Conservation (phyloP, 1,284 basidiomycete genomes). For the Ustilago curta region DNA sequence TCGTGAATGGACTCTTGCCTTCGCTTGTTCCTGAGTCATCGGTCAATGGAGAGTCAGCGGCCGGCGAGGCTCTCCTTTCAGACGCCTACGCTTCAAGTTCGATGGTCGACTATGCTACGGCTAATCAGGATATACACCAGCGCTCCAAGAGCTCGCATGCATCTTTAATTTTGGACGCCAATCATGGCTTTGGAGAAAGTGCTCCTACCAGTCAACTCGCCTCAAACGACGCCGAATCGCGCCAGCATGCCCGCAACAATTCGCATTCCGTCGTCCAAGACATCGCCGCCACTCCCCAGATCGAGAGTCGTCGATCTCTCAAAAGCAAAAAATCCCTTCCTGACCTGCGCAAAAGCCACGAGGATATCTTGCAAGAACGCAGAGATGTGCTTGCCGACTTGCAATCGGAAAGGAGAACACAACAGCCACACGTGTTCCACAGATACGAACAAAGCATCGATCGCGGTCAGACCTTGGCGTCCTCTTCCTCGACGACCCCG, state of each 20-base stretch:
- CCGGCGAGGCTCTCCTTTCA: neutral
- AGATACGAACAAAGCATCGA: neutral
- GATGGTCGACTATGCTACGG: no score
- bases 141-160: neutral
- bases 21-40: conserved; percentile 24
- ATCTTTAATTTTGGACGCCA: neutral
- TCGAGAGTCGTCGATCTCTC: conserved; percentile 33
- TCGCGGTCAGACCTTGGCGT: neutral
- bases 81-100: neutral
- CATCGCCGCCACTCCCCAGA: conserved; percentile 33
- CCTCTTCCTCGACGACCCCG: neutral
- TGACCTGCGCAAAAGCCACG: conserved; percentile 78
- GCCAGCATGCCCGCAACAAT: conserved; percentile 53
- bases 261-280: conserved; percentile 54
- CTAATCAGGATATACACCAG: neutral
- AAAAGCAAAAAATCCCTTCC: conserved; percentile 79
- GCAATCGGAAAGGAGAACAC: neutral
- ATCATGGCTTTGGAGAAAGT: neutral
- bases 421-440: neutral
- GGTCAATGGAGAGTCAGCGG: neutral
- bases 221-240: conserved; percentile 11
- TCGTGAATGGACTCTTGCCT: conserved; percentile 22
- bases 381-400: conserved; percentile 19
- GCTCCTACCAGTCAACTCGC: neutral
- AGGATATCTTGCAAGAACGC: conserved; percentile 66